Conservation (phyloP, 768 basidiomycete genomes). For the Dendrothele bispora region DNA sequence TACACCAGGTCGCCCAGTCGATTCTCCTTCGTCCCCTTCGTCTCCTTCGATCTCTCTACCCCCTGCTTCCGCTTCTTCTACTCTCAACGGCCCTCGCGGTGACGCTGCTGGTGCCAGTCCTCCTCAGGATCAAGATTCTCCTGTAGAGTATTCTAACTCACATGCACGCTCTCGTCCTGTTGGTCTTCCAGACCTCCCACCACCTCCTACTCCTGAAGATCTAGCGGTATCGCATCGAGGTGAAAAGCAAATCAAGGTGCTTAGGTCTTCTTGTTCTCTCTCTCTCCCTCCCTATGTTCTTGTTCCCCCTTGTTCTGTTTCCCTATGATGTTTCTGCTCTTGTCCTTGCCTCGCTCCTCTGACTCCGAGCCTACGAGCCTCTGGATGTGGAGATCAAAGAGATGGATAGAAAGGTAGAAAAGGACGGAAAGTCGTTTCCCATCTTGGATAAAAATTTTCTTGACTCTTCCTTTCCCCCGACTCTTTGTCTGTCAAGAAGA, state of each 20-base stretch:
- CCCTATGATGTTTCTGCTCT: no score
- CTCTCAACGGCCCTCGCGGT: no score
- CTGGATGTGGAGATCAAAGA: no score
- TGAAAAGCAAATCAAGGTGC: slow-evolving; percentile 87
- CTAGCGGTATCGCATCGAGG: no score
- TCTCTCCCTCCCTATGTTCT: slow-evolving; percentile 14
- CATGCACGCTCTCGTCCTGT: slow-evolving; percentile 52
- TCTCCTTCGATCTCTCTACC: slow-evolving; percentile 8
- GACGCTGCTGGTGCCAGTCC: no score
- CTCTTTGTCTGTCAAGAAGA: slow-evolving; percentile 3
- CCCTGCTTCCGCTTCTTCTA: not conserved
- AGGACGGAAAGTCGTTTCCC: no score
- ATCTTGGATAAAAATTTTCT: no score
- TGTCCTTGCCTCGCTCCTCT: no score
- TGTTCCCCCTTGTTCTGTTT: slow-evolving; percentile 14
- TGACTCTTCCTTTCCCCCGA: no score
- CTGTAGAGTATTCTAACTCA: slow-evolving; percentile 46
- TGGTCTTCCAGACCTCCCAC: slow-evolving; percentile 23
- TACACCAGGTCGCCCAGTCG: slow-evolving; percentile 32
- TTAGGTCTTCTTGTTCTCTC: slow-evolving; percentile 55
- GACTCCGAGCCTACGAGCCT: no score
- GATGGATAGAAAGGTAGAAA: no score
- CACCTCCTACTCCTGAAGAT: no score
- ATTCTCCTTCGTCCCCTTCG: slow-evolving; percentile 15
- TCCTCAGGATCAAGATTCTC: not conserved